These are phyloP conservation scores for Acer campestre DNA, from an alignment of 345 rosid genomes.

Conservation along the genomic window DNA sequence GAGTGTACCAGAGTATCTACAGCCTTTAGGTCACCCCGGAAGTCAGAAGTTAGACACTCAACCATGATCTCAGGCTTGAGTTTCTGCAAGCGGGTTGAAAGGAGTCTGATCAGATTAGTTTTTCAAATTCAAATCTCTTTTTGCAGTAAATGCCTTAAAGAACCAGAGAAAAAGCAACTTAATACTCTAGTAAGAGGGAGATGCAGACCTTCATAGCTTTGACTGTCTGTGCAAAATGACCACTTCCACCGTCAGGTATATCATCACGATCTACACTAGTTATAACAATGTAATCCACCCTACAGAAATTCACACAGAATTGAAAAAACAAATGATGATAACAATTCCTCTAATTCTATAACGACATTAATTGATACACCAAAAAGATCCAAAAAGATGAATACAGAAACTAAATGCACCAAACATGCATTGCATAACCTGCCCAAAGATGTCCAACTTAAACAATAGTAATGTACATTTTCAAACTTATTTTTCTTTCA, in stretches of 20 bases:
- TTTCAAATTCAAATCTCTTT: constrained; percentile 4
- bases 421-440: background rate
- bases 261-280: constrained; percentile 99
- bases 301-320: constrained; percentile 29
- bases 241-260: constrained; percentile 97
- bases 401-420: background rate
- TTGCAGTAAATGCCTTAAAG: background rate
- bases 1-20: constrained; percentile 76
- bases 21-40: constrained; percentile 86
- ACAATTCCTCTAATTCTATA: background rate
- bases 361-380: background rate
- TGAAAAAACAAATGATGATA: background rate
- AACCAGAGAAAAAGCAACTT: constrained; percentile 9
- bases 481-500: background rate
- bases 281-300: constrained; percentile 96
- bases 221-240: constrained; percentile 95
- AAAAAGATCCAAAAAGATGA: background rate
- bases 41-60: constrained; percentile 97
- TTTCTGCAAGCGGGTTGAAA: constrained; percentile 46
- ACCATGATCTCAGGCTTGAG: constrained; percentile 94
- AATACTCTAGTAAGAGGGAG: background rate
- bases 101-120: constrained; percentile 13
- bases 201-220: constrained; percentile 78
- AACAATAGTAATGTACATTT: background rate
- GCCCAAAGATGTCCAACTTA: background rate